Percentiles rank a stretch among this genome's conserved stretches.
phyloP scores from a whole-genome alignment of 306 rosid species.

The barrel medic (Medicago truncatula) region MtrunA17r5.0-ANR NC_053042.1:31643501-31644000 shows the following conservation, averaged over 20 bases:
- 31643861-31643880: too few species aligned
- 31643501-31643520: constrained; percentile 1
- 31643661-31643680: not conserved
- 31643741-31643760: not conserved
- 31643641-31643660: not conserved
- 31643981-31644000: not conserved
- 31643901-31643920: not conserved
- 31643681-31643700: not conserved
- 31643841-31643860: too few species aligned
- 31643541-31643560: not conserved
- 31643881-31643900: too few species aligned
- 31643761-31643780: constrained; percentile 5
- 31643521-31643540: not conserved
- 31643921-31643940: not conserved
- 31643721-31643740: not conserved
- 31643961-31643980: not conserved
- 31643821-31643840: too few species aligned
- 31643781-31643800: not conserved
- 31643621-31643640: not conserved
- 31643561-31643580: not conserved
- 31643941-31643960: constrained; percentile 10
- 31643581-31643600: not conserved
- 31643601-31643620: not conserved
- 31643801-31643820: too few species aligned
- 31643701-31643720: not conserved